These are phyloP conservation scores for Phylloporus sp. DNA, from an alignment of 1,284 basidiomycete species.

Conservation along the genomic window DNA sequence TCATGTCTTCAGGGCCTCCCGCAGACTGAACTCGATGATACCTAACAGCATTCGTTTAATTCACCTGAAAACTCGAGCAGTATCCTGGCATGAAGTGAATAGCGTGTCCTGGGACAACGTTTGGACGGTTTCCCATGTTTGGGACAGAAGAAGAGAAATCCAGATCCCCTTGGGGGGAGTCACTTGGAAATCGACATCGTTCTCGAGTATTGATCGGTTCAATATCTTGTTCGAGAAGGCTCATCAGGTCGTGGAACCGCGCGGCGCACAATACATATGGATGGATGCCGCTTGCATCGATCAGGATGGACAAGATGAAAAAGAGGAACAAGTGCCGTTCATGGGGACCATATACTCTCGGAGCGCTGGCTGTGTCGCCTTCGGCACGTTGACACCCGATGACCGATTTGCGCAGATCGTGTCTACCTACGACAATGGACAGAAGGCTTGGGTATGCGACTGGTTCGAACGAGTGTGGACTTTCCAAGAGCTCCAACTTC, in stretches of 20 bases:
- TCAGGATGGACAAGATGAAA: neutral
- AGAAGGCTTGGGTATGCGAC: constrained; percentile 8
- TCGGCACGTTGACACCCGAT: neutral
- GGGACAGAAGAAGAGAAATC: neutral
- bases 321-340: constrained; percentile 1
- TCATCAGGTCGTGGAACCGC: neutral
- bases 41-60: constrained; percentile 2
- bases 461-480: constrained; percentile 13
- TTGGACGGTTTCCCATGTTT: constrained; percentile 9
- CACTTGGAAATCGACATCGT: constrained; percentile 1
- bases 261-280: constrained; percentile 3
- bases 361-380: constrained; percentile 8
- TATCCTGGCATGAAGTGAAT: neutral
- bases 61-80: neutral
- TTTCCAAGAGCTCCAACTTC: constrained; percentile 7
- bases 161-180: neutral
- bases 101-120: neutral
- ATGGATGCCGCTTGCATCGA: constrained; percentile 7
- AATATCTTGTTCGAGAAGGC: neutral
- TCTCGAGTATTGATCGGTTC: constrained; percentile 4
- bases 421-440: neutral
- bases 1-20: neutral
- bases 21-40: neutral
- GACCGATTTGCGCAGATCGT: constrained; percentile 1
- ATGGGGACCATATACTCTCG: constrained; percentile 5